Evolutionary conservation across 768 basidiomycete genomes (phyloP), one percentile per base, ranked within the genome.

Genomic region (Naganishia kalamii): DNA sequence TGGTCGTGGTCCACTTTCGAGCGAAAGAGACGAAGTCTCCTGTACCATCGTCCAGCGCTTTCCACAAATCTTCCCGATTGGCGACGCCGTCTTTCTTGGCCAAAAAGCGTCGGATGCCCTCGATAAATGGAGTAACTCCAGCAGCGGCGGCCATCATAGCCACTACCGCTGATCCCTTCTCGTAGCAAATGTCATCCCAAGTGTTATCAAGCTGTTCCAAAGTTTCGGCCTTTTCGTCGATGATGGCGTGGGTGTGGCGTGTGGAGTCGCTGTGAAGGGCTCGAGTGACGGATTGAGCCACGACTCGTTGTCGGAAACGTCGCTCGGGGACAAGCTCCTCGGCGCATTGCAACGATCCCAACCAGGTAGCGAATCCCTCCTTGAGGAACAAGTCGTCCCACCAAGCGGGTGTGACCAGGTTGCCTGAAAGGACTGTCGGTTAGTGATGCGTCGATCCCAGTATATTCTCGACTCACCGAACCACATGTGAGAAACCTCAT

Each of bases 401-500:
- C 33, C 40, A 35, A 6, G 54, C 30, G 6, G 49, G 49, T 4
- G 54, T 35, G 4, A 35, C 54, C n/a, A 57, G 17, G 33, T 57
- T 37, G 33, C 33, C 54, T 57, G 19, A 6, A 30, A 5, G 19
- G 15, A 6, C 23, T 11, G 30, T 3, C 2, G 19, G 7, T 50
- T 29, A 50, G 27, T 30, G 19, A 3, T 6, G 2, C 15, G 7
- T 27, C 19, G 49, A 12, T 27, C 30, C 5, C 8, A 50, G 30
- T 6, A 10, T 7, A 30, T 17, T 17, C 2, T 17, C 17, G 23
- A 50, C 49, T 30, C 19, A 50, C 54, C 54, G 27, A 57, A 57
- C 54, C 54, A 57, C 54, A 57, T 57, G 54, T 57, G 54, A 13
- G 40, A 35, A 13, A 57, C 40, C 21, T 57, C 54, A 11, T 57